Percentiles rank a stretch among this genome's conserved stretches.
phyloP scores from a whole-genome alignment of 306 rosid species.

The Cicer arietinum region DNA sequence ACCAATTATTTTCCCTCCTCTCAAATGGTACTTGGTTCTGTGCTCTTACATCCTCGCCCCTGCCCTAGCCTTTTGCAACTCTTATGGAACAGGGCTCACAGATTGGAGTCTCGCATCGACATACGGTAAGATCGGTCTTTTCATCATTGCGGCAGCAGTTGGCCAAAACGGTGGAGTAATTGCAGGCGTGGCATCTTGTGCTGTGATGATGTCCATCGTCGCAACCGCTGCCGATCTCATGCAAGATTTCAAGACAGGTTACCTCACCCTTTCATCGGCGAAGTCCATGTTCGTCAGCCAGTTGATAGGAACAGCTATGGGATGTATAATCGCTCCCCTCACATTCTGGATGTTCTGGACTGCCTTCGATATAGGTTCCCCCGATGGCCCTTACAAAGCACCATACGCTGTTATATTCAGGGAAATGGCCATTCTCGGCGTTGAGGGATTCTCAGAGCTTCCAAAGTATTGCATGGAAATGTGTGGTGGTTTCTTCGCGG shows the following conservation, averaged over 20 bases:
- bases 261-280: conserved; percentile 90
- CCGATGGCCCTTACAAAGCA: conserved; percentile 92
- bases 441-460: conserved; percentile 90
- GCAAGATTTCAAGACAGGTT: conserved; percentile 99
- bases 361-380: conserved; percentile 90
- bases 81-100: conserved; percentile 88
- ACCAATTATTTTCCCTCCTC: conserved; percentile 87
- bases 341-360: conserved; percentile 98
- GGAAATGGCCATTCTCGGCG: conserved; percentile 94
- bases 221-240: conserved; percentile 98
- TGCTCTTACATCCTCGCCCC: conserved; percentile 88
- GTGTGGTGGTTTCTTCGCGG: conserved; percentile 75
- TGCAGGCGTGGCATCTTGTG: conserved; percentile 83
- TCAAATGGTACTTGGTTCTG: conserved; percentile 91
- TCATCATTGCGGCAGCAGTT: conserved; percentile 76
- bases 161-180: conserved; percentile 85
- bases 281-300: conserved; percentile 96
- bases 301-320: conserved; percentile 90
- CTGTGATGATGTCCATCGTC: conserved; percentile 95
- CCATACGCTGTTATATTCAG: conserved; percentile 85
- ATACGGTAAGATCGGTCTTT: conserved; percentile 92
- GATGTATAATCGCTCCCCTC: conserved; percentile 91
- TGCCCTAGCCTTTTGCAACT: conserved; percentile 93
- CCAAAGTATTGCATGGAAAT: conserved; percentile 82
- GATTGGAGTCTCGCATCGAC: conserved; percentile 84